Evolutionary conservation across 768 basidiomycete species (phyloP), one percentile per base, ranked within the genome.

Genomic region (Kwoniella newhampshirensis): DNA sequence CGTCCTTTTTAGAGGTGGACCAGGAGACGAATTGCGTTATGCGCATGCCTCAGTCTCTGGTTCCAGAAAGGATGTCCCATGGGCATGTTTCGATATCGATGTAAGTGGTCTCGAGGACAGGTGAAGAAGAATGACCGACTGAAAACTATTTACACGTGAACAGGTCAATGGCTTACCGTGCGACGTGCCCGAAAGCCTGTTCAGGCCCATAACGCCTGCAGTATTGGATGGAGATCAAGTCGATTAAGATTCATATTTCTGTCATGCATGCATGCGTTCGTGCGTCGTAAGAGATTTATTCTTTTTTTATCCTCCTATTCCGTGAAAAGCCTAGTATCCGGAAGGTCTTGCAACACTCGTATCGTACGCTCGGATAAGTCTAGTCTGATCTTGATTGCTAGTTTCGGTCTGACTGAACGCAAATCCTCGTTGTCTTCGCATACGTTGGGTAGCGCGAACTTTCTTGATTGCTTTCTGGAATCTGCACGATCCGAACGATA

Each of bases 381-480:
- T 63, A 54, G 88, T 77, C 56, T 97, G 93, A 77, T 94, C 92
- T 78, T 93, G 87, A 62, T 85, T 84, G 25, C 82, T 81, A 64
- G 87, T 88, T 77, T 97, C 93, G 2, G 92, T 96, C 77, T 97
- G 93, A 75, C 88, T 91, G 81, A 99, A 99, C 3, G 96, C 96
- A 74, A 98, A 99, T 2, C 96, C 96, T 45, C 96, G 86, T 61
- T 91, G 96, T 54, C 90, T 83, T 13, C 96, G 87, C 88, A 98
- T 91, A 30, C 96, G 85, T 74, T 99, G 96, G 1, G 92, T 89
- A 0, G 96, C 96, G n/a, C 96, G 85, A 12, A 99, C 96, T 76
- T 99, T 99, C 78, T 97, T 98, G 82, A 99, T 99, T 15, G 96
- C 96, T 75, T 97, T 96, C 77, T 97, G 92, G 79, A 96, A 96